These are phyloP conservation scores for Pythium plurisporium DNA, from an alignment of 352 stramenopile genomes.

Conservation along the genomic window DNA sequence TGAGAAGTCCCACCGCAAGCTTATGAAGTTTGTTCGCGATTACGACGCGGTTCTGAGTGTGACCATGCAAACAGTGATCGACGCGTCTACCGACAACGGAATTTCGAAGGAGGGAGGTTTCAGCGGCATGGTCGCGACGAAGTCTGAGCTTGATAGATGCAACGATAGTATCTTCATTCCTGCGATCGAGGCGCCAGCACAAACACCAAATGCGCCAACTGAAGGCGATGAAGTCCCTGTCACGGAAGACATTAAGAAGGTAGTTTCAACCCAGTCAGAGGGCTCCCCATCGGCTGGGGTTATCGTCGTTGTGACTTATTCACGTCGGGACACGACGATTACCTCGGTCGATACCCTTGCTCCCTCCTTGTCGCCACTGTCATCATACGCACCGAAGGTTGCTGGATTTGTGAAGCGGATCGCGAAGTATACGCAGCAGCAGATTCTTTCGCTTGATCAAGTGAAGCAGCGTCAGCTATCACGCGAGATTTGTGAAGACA, in stretches of 20 bases:
- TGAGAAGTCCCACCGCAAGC: conserved; percentile 97
- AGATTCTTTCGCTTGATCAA: conserved; percentile 60
- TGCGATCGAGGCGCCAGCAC: conserved; percentile 18
- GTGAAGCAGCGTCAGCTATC: conserved; percentile 69
- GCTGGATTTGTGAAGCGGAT: conserved; percentile 61
- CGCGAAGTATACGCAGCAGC: conserved; percentile 59
- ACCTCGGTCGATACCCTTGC: background rate
- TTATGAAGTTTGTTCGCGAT: conserved; percentile 97
- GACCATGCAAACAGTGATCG: conserved; percentile 85
- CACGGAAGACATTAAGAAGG: conserved; percentile 2
- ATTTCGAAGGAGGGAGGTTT: conserved; percentile 82
- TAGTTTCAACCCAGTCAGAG: background rate
- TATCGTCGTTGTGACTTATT: conserved; percentile 18
- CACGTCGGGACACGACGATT: background rate
- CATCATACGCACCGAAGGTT: conserved; percentile 51
- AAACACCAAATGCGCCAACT: conserved; percentile 18
- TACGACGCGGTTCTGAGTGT: conserved; percentile 83
- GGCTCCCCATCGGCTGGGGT: conserved; percentile 10
- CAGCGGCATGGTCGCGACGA: conserved; percentile 66
- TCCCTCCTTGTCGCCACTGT: conserved; percentile 16
- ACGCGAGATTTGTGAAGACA: conserved; percentile 74
- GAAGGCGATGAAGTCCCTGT: conserved; percentile 7
- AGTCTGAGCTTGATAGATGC: conserved; percentile 48
- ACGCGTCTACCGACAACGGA: conserved; percentile 78
- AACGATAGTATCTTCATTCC: conserved; percentile 37